phyloP scores from a whole-genome alignment of 2,329 filamentous ascomycete species.

The Neobulgaria alba region DNA sequence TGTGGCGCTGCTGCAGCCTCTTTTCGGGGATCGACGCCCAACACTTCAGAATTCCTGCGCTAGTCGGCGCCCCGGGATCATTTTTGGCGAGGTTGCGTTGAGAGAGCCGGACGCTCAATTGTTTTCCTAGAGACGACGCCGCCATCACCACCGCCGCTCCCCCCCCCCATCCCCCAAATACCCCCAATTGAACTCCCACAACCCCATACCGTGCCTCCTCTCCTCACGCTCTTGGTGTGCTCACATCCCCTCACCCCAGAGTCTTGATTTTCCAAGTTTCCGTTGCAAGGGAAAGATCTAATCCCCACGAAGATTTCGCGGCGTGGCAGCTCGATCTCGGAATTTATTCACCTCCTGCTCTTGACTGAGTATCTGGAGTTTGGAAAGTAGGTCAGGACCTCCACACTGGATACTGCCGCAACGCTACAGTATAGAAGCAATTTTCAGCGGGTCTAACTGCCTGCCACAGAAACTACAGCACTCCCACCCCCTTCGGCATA shows the following conservation, averaged over 20 bases:
- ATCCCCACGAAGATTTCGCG: constrained; percentile 8
- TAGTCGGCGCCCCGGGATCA: background rate
- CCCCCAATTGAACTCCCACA: background rate
- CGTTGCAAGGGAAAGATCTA: constrained; percentile 9
- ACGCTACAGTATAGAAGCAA: no score
- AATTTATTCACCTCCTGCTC: constrained; percentile 26
- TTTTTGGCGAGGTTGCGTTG: background rate
- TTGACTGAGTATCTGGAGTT: constrained; percentile 30
- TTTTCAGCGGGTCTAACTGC: no score
- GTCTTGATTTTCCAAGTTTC: background rate
- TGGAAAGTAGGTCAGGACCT: constrained; percentile 15
- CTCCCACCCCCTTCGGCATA: background rate
- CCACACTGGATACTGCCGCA: no score
- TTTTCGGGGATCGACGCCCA: background rate
- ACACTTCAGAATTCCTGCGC: background rate
- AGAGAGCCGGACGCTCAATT: background rate
- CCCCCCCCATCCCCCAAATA: background rate
- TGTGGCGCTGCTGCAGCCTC: constrained; percentile 1
- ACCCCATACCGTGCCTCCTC: background rate
- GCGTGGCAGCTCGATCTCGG: constrained; percentile 12
- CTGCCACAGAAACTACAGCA: background rate
- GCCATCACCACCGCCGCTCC: background rate
- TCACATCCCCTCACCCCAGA: background rate
- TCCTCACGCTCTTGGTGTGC: background rate
- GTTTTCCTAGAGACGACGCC: background rate